Evolutionary conservation across 805 yeast genomes (phyloP).

Genomic region (Saccharomycopsis guyanensis): DNA sequence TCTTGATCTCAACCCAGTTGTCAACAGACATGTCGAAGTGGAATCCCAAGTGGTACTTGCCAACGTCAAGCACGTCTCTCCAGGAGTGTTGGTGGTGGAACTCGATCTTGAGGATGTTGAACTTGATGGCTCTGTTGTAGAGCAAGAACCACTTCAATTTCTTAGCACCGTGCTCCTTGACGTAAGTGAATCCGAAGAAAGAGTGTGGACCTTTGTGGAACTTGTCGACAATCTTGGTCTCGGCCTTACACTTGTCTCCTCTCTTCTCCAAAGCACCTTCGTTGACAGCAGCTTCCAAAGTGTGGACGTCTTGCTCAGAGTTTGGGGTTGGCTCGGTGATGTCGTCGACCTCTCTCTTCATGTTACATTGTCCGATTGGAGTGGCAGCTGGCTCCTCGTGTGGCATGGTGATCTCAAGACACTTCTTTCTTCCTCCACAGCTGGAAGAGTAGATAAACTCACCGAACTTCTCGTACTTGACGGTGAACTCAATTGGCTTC

Average conservation of each 20-base stretch:
- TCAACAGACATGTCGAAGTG: slow-evolving; percentile 13
- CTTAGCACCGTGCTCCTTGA: neutral
- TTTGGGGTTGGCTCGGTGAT: too few species aligned
- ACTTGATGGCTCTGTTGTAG: neutral
- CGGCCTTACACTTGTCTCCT: too few species aligned
- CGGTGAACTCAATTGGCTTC: slow-evolving; percentile 14
- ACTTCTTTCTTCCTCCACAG: slow-evolving; percentile 5
- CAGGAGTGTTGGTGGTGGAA: neutral
- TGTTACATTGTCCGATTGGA: neutral
- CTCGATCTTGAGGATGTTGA: neutral
- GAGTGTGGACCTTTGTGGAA: neutral
- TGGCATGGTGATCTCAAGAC: neutral
- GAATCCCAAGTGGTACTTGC: slow-evolving; percentile 12
- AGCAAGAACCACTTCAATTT: neutral
- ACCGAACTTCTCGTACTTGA: slow-evolving; percentile 13
- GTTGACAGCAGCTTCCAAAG: too few species aligned
- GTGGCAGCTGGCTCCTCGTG: neutral
- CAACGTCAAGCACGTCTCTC: neutral
- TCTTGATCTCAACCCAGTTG: slow-evolving; percentile 12
- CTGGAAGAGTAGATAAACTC: slow-evolving; percentile 9
- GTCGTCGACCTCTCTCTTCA: too few species aligned
- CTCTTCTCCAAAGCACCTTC: too few species aligned
- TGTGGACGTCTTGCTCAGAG: too few species aligned
- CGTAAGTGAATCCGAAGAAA: neutral
- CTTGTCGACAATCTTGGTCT: too few species aligned